Conservation (phyloP, 306 rosid species). For the cucumber (Cucumis sativus) region DNA sequence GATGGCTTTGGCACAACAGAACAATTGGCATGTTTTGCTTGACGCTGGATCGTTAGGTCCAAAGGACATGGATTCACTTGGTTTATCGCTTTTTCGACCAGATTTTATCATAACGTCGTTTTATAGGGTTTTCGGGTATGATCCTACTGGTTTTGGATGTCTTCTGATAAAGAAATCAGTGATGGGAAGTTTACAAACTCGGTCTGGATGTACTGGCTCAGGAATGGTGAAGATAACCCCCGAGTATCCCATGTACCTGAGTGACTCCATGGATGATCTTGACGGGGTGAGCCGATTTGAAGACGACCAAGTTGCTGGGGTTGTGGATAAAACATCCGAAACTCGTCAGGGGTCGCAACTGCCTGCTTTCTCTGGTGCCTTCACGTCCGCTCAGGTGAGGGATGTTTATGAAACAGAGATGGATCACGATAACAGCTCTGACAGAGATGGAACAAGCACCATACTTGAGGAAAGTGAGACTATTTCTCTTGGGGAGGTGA, state of each 20-base stretch:
- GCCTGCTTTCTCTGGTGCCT: constrained; percentile 95
- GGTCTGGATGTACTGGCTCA: constrained; percentile 80
- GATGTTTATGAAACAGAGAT: constrained; percentile 88
- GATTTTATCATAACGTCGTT: constrained; percentile 89
- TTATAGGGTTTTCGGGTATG: constrained; percentile 90
- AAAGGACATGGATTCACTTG: constrained; percentile 98
- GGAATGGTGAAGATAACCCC: constrained; percentile 99
- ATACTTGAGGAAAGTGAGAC: constrained; percentile 87
- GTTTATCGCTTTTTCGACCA: constrained; percentile 85
- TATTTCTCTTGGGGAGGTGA: constrained; percentile 84
- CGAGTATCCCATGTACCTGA: constrained; percentile 68
- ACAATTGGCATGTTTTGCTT: constrained; percentile 94
- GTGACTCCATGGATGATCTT: constrained; percentile 78
- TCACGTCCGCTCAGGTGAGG: constrained; percentile 77
- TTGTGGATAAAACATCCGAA: constrained; percentile 45
- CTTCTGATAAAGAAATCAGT: constrained; percentile 89
- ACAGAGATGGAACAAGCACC: constrained; percentile 88
- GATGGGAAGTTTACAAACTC: constrained; percentile 81
- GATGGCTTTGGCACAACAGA: constrained; percentile 98
- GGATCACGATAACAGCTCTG: constrained; percentile 82
- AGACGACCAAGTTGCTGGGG: constrained; percentile 35
- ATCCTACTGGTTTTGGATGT: constrained; percentile 96
- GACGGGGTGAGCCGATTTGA: constrained; percentile 53
- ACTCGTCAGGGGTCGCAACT: constrained; percentile 53
- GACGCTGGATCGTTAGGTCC: constrained; percentile 98